Conservation (phyloP, 164 flowering plant species). For the Dillenia turbinata region DNA sequence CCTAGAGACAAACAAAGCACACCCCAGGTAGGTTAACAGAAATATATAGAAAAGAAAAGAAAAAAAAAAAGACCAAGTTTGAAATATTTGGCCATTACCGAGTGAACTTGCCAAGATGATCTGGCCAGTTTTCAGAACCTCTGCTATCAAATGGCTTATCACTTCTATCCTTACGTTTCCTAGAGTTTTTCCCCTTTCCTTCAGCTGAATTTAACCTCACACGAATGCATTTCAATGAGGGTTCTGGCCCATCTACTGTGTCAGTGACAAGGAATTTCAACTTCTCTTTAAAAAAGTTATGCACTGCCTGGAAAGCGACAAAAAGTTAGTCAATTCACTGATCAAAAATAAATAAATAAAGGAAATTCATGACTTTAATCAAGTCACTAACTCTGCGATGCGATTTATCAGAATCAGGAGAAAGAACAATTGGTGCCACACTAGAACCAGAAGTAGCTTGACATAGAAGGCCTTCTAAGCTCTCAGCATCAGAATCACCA, state of each 20-base stretch:
- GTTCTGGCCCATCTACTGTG: slow-evolving; percentile 80
- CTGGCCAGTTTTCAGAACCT: slow-evolving; percentile 87
- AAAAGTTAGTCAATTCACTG: not conserved
- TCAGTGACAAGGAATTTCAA: slow-evolving; percentile 90
- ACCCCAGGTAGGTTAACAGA: too few relatives aligned
- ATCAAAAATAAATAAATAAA: not conserved
- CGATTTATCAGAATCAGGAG: slow-evolving; percentile 72
- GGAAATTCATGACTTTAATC: not conserved
- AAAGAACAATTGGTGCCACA: slow-evolving; percentile 58
- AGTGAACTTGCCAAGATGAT: slow-evolving; percentile 75
- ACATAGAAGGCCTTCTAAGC: slow-evolving; percentile 45
- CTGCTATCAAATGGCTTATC: slow-evolving; percentile 79
- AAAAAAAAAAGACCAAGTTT: too few relatives aligned
- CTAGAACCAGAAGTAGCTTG: slow-evolving; percentile 37
- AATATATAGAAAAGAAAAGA: too few relatives aligned
- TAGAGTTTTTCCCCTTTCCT: slow-evolving; percentile 39
- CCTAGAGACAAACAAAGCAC: too few relatives aligned
- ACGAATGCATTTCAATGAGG: slow-evolving; percentile 76
- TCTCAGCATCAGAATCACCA: slow-evolving; percentile 63
- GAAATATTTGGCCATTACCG: slow-evolving; percentile 32
- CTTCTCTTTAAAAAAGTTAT: slow-evolving; percentile 77
- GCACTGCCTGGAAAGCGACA: slow-evolving; percentile 57
- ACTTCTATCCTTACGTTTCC: slow-evolving; percentile 76
- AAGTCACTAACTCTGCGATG: slow-evolving; percentile 73
- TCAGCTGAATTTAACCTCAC: slow-evolving; percentile 56